Percentiles rank a stretch among this genome's conserved stretches.
phyloP scores from a whole-genome alignment of 345 rosid species.

The Euphorbia pulcherrima region DNA sequence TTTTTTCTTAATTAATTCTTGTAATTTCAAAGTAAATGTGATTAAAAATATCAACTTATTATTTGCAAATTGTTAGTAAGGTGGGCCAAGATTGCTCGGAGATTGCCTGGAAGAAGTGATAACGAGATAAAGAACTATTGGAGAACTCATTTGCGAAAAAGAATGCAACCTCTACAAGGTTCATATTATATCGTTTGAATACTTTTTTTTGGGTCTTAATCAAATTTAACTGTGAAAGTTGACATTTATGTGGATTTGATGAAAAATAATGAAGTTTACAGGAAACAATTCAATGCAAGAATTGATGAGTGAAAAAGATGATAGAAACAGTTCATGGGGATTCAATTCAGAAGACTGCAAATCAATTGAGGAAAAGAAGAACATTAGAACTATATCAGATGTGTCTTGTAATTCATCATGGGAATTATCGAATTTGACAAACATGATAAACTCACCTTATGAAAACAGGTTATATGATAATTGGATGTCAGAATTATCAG shows the following conservation, averaged over 20 bases:
- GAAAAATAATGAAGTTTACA: no score
- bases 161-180: constrained; percentile 39
- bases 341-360: constrained; percentile 8
- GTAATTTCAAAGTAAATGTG: no score
- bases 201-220: not conserved
- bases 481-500: constrained; percentile 47
- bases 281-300: constrained; percentile 20
- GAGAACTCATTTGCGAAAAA: constrained; percentile 59
- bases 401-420: not conserved
- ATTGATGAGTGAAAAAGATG: constrained; percentile 6
- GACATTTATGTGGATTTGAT: not conserved
- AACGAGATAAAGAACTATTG: constrained; percentile 72
- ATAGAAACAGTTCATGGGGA: constrained; percentile 12
- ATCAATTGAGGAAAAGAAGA: constrained; percentile 12
- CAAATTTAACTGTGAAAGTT: no score
- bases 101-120: constrained; percentile 71
- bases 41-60: no score
- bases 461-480: constrained; percentile 39
- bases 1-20: not conserved
- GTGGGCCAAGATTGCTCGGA: constrained; percentile 68
- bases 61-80: constrained; percentile 13
- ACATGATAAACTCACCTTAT: constrained; percentile 40
- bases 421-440: constrained; percentile 5
- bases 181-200: not conserved
- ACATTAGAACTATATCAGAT: constrained; percentile 1